Conservation (phyloP, 1,284 basidiomycete species). For the Ustilago crameri region DNA sequence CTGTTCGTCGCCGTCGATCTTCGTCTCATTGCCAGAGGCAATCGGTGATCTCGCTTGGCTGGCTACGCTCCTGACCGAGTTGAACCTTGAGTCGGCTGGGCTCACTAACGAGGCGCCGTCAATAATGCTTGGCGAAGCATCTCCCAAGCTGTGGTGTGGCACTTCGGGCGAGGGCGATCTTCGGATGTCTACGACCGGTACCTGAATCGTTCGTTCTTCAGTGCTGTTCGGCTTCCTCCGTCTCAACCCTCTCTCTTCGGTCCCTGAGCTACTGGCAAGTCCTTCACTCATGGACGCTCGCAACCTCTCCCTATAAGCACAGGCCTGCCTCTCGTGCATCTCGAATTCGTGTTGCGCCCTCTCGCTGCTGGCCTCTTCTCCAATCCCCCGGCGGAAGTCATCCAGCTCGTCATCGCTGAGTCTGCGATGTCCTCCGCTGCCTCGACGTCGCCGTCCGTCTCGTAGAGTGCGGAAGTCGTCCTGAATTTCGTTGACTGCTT, state of each 20-base stretch:
- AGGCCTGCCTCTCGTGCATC: slow-evolving; percentile 47
- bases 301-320: slow-evolving; percentile 31
- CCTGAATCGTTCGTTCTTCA: neutral
- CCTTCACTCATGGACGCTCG: slow-evolving; percentile 28
- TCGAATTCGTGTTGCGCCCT: slow-evolving; percentile 49
- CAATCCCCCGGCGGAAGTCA: slow-evolving; percentile 37
- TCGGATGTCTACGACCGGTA: slow-evolving; percentile 16
- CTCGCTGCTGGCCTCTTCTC: slow-evolving; percentile 39
- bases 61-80: slow-evolving; percentile 1
- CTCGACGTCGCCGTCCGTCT: slow-evolving; percentile 13
- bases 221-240: slow-evolving; percentile 8
- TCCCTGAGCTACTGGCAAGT: neutral
- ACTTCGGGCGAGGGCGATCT: slow-evolving; percentile 21
- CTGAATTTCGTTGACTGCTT: slow-evolving; percentile 40
- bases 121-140: slow-evolving; percentile 13
- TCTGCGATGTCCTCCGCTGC: slow-evolving; percentile 7
- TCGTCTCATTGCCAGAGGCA: neutral
- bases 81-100: slow-evolving; percentile 7
- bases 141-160: slow-evolving; percentile 31
- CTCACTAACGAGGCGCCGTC: slow-evolving; percentile 13
- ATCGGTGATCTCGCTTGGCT: neutral
- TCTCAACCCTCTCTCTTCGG: slow-evolving; percentile 13
- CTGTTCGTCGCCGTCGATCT: neutral
- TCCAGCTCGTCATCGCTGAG: slow-evolving; percentile 43
- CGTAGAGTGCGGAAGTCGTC: slow-evolving; percentile 19